Base-by-base conservation (phyloP, 306 rosid genomes). In the Lathyrus aphaca region DNA sequence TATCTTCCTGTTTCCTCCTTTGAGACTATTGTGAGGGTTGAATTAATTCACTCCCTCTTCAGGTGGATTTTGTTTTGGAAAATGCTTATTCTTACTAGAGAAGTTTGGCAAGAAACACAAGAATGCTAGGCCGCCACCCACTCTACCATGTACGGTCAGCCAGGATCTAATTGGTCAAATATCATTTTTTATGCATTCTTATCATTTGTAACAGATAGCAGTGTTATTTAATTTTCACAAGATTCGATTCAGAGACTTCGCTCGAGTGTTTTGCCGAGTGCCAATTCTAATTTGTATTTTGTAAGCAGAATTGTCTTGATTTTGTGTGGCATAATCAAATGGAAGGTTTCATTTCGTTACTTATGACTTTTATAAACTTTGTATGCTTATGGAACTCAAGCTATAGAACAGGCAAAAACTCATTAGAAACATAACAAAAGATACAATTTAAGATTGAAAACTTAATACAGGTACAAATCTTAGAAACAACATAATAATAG, bases 261-360 rank as follows among this genome's bases (percentile, higher is more conserved):
- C 39, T 27, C 13, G 18, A 27, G 7, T 70, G 62, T 64, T 61
- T 69, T 68, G 69, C 44, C 21, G 54, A 65, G 64, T 71, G 53
- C 15, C 44, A 64, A 13, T 49, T 74, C 29, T 66, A 13, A 51
- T 65, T 39, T 75, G 73, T 66, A 14, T 44, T 65, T 39, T 75
- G 70, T 71, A 66, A 61, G 70, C 45, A 45, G 45, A 54, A 66
- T 74, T 74, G 77, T 53, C 19, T 71, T 78, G 77, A 81, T 78
- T 77, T 65, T 74, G 55, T 58, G 21, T 45, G 75, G 32, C 63
- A 49, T 65, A 50, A 21, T 56, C n/a, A 48, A 71, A 37, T 66
- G 27, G 25, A 60, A 75, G 55, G 18, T 75, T 66, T 76, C 66
- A 56, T 74, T 64, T 75, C 68, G 64, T 49, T 57, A 9, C 61